A percentile compares a stretch with the other conserved stretches of the same genome.
phyloP scores from a whole-genome alignment of 495 filamentous ascomycete species.

The Trichoderma asperelloides region DNA sequence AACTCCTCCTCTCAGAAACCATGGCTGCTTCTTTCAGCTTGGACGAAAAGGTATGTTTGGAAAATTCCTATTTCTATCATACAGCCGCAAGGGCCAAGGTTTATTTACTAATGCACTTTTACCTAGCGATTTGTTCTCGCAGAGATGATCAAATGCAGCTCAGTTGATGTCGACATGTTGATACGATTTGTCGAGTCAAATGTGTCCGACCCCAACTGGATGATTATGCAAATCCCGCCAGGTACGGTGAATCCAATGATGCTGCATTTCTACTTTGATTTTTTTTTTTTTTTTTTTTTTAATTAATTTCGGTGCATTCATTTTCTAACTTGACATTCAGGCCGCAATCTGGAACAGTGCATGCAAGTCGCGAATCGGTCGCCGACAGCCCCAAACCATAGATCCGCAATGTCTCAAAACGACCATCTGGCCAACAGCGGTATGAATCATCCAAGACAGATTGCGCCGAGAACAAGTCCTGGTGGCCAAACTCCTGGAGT shows the following conservation, averaged over 20 bases:
- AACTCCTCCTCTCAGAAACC: neutral
- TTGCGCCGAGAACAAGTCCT: neutral
- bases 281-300: too few species aligned
- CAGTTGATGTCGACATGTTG: slow-evolving; percentile 26
- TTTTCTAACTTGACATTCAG: neutral
- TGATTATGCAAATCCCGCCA: slow-evolving; percentile 26
- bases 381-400: neutral
- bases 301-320: neutral
- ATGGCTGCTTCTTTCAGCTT: neutral
- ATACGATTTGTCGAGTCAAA: slow-evolving; percentile 25
- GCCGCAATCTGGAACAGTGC: slow-evolving; percentile 10
- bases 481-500: neutral
- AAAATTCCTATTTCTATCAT: neutral
- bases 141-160: slow-evolving; percentile 35
- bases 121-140: slow-evolving; percentile 34
- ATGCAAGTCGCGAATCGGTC: neutral
- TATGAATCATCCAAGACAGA: neutral
- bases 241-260: slow-evolving; percentile 19
- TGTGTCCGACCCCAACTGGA: slow-evolving; percentile 17
- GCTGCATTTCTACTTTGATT: slow-evolving; percentile 7
- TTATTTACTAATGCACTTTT: neutral
- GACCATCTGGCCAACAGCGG: neutral
- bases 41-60: neutral
- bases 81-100: neutral
- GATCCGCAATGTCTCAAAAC: neutral